A percentile compares a stretch with the other conserved stretches of the same genome.
phyloP scores from a whole-genome alignment of 139 green algal species.

The Chlorella sp. region DNA sequence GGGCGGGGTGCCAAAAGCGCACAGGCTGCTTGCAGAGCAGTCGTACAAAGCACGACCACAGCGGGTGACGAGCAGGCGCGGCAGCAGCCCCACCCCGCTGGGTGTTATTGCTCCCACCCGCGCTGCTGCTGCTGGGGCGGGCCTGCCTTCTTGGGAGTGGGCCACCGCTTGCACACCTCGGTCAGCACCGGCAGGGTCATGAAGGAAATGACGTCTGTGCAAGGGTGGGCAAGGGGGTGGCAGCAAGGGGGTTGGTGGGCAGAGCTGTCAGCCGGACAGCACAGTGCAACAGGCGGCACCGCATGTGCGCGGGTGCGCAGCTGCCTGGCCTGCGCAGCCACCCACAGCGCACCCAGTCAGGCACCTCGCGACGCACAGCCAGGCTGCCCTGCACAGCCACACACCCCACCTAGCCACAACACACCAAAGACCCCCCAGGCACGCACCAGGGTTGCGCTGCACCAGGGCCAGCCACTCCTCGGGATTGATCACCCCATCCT shows the following conservation, averaged over 20 bases:
- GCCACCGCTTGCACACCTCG: slow-evolving; percentile 51
- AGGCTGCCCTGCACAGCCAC: too few relatives aligned
- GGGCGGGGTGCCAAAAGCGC: not conserved
- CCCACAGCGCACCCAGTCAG: too few relatives aligned
- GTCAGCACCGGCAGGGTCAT: slow-evolving; percentile 78
- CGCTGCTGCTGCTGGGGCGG: not conserved
- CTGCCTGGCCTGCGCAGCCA: too few relatives aligned
- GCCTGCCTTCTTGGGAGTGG: slow-evolving; percentile 3
- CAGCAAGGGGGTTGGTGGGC: too few relatives aligned
- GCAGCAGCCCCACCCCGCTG: not conserved
- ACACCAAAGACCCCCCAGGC: too few relatives aligned
- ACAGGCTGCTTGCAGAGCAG: not conserved
- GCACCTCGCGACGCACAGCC: too few relatives aligned
- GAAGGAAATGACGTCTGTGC: slow-evolving; percentile 66
- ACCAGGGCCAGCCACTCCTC: slow-evolving; percentile 74
- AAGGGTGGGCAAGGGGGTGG: too few relatives aligned
- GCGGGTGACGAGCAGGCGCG: not conserved
- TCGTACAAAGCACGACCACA: not conserved
- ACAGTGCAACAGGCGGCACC: too few relatives aligned
- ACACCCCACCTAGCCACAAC: too few relatives aligned
- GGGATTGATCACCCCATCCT: slow-evolving; percentile 71
- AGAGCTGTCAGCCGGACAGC: not conserved
- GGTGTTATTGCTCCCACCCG: not conserved
- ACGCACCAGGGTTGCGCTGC: slow-evolving; percentile 46
- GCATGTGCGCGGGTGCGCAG: too few relatives aligned